Percentiles rank a stretch among this genome's conserved stretches.
These are phyloP conservation scores for Plasmodium yoelii DNA, from an alignment of 169 alveolate genomes.

Conservation along the genomic window DNA sequence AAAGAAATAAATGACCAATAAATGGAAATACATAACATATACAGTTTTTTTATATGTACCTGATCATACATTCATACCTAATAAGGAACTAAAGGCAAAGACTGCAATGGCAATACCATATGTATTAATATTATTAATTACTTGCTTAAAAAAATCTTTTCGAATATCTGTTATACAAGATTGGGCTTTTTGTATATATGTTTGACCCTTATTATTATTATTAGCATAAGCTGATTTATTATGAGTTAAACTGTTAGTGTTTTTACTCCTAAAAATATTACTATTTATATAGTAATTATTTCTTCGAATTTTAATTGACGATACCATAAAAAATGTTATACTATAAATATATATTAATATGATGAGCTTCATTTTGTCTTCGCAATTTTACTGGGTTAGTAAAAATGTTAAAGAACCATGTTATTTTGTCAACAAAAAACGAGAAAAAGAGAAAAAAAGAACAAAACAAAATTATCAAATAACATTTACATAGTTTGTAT, in stretches of 20 bases:
- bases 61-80: conserved; percentile 17
- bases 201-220: conserved; percentile 23
- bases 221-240: conserved; percentile 1
- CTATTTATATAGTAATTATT: conserved; percentile 18
- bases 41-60: background rate
- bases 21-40: background rate
- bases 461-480: too few relatives aligned
- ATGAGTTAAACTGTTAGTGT: background rate
- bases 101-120: conserved; percentile 2
- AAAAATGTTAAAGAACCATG: background rate
- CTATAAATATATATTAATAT: conserved; percentile 6
- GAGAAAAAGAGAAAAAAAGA: too few relatives aligned
- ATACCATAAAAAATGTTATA: background rate
- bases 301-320: conserved; percentile 32
- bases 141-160: background rate
- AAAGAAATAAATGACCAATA: background rate
- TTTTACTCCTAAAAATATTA: conserved; percentile 9
- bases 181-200: conserved; percentile 24
- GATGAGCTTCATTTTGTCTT: conserved; percentile 29
- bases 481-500: too few relatives aligned
- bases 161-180: conserved; percentile 4
- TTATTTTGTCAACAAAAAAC: background rate
- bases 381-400: background rate
- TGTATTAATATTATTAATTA: conserved; percentile 21
- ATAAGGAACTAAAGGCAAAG: conserved; percentile 37